Conservation (phyloP, 768 basidiomycete genomes). For the Russula lepida region DNA sequence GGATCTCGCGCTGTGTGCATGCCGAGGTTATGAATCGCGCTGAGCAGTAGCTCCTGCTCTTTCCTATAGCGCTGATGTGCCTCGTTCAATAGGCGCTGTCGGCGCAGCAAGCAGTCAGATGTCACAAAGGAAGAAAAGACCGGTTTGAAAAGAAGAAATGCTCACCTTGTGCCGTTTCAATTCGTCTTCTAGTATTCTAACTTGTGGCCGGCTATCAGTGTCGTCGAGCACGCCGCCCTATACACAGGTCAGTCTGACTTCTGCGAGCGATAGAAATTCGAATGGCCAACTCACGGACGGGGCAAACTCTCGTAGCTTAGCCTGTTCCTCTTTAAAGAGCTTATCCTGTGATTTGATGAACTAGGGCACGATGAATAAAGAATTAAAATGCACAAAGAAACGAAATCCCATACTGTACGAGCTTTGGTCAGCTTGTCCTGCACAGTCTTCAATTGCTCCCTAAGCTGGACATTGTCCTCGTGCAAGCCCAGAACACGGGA, state of each 20-base stretch:
- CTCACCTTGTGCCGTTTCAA: conserved; percentile 14
- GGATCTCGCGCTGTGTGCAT: conserved; percentile 17
- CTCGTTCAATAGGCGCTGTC: conserved; percentile 17
- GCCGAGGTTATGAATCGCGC: conserved; percentile 14
- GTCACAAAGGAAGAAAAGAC: neutral
- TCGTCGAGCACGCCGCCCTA: conserved; percentile 61
- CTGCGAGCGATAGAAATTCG: neutral
- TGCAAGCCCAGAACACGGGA: conserved; percentile 64
- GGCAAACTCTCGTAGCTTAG: conserved; percentile 40
- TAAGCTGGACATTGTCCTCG: conserved; percentile 64
- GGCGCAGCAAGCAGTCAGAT: neutral
- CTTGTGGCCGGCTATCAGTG: conserved; percentile 57
- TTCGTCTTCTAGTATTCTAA: conserved; percentile 59
- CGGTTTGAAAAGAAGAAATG: conserved; percentile 22
- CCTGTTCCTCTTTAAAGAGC: conserved; percentile 74
- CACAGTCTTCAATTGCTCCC: conserved; percentile 59
- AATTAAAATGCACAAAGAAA: neutral
- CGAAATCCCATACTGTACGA: conserved; percentile 42
- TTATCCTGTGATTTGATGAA: conserved; percentile 93
- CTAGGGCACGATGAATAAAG: conserved; percentile 31
- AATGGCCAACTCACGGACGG: conserved; percentile 34
- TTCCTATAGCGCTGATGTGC: conserved; percentile 19
- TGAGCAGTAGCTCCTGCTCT: conserved; percentile 20
- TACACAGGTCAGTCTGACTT: neutral
- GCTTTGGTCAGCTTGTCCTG: conserved; percentile 78